These are phyloP conservation scores for Kodamaea alishanica DNA, from an alignment of 1,139 yeast genomes.

Conservation along the genomic window DNA sequence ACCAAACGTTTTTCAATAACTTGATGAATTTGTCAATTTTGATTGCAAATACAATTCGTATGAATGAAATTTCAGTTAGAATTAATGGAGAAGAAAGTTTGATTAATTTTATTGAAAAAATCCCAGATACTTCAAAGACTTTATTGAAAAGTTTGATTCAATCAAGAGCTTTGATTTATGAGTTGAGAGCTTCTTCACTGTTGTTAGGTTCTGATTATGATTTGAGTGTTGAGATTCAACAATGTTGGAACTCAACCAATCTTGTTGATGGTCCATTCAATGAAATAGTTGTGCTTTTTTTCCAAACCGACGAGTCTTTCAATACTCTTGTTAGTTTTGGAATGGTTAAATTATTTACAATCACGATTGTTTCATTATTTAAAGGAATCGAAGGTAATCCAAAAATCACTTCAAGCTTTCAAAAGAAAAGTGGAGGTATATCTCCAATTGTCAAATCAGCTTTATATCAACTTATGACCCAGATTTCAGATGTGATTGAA, in stretches of 20 bases:
- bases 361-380: constrained; percentile 20
- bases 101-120: constrained; percentile 30
- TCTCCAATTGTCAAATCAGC: neutral
- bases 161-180: constrained; percentile 23
- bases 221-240: constrained; percentile 16
- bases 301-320: constrained; percentile 46
- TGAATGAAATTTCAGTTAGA: constrained; percentile 55
- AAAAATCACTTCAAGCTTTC: neutral
- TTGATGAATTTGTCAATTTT: constrained; percentile 25
- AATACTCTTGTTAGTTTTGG: constrained; percentile 30
- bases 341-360: constrained; percentile 26
- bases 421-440: constrained; percentile 2
- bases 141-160: constrained; percentile 40
- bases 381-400: constrained; percentile 3
- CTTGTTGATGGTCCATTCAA: constrained; percentile 32
- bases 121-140: constrained; percentile 32
- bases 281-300: constrained; percentile 37
- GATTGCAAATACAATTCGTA: constrained; percentile 54
- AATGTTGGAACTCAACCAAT: constrained; percentile 26
- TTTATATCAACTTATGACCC: neutral
- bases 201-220: constrained; percentile 16
- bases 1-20: constrained; percentile 19
- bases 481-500: constrained; percentile 1
- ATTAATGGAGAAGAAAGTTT: constrained; percentile 34
- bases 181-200: constrained; percentile 15